Base-by-base conservation (phyloP, 352 stramenopile species). In the Saprolegnia parasitica region DNA sequence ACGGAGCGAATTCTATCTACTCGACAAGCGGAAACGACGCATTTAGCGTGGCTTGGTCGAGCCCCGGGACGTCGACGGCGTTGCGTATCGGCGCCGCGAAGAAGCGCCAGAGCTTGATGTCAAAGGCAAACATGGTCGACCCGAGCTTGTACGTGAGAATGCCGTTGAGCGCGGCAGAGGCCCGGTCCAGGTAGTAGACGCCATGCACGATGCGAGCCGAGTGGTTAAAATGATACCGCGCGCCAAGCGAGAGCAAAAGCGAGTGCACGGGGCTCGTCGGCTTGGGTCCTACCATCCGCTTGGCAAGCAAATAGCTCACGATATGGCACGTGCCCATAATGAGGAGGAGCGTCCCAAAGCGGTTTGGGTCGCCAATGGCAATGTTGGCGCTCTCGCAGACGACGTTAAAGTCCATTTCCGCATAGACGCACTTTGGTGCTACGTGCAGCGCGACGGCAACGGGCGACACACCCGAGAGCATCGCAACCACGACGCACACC, bases 101-200 rank as follows among this genome's bases (percentile, higher is more conserved):
- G 20, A 56, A 11, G 16, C 37, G 20, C 61, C 61, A 67, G 6
- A 67, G 18, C 21, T 67, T 67, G 5, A 67, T 58, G 32, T 67
- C 61, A 6, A 67, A 29, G 0, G 15, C 61, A 15, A 47, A 56
- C 15, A 67, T 63, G 29, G 20, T 40, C 15, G 5, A 35, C 6
- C 10, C 29, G 15, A 24, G 16, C 20, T 32, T 24, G 13, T 54
- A 9, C 11, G 61, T 67, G 13, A 67, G 40, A 10, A 67, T 39
- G n/a, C 61, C 61, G 18, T 55, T 67, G n/a, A 67, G 24, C 6
- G 23, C 61, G 0, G 39, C 61, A 8, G 61, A 67, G 8, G 46
- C 24, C 21, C 61, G 61, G 32, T 67, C 61, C 46, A 67, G 42
- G 21, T 67, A 67, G 49, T 67, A 67, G 61, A 67, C 40, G 13